Percentiles rank a stretch among this genome's conserved stretches.
Conservation (phyloP, 78 protist species). For the Neovahlkampfia damariscottae region DNA sequence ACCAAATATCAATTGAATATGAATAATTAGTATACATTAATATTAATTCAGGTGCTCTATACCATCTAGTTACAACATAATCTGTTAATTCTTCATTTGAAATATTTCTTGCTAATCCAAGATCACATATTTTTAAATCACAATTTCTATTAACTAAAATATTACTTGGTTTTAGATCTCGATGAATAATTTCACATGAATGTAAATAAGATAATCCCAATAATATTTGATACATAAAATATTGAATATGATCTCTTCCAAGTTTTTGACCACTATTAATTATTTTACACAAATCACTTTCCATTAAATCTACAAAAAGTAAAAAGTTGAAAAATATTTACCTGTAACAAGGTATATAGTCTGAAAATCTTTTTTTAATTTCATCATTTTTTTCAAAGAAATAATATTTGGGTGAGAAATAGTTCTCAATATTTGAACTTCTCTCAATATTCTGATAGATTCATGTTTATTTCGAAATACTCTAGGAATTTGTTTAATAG, state of each 20-base stretch:
- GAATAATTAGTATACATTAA: constrained; percentile 1
- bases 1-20: constrained; percentile 11
- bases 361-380: neutral
- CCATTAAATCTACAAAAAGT: constrained; percentile 86
- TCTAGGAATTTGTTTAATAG: constrained; percentile 84
- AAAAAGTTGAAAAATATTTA: constrained; percentile 25
- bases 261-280: constrained; percentile 73
- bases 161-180: constrained; percentile 43
- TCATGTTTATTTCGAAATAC: constrained; percentile 78
- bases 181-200: constrained; percentile 83
- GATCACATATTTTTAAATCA: constrained; percentile 72
- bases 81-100: constrained; percentile 19
- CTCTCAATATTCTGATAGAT: constrained; percentile 84
- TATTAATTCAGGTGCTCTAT: constrained; percentile 27
- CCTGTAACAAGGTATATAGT: neutral
- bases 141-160: constrained; percentile 88
- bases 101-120: constrained; percentile 42
- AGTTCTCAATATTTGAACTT: constrained; percentile 79
- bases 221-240: constrained; percentile 86
- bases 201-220: constrained; percentile 87
- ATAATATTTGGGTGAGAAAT: constrained; percentile 26
- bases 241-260: constrained; percentile 84
- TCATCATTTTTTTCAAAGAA: too few species aligned
- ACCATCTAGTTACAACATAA: constrained; percentile 27
- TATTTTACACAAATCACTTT: constrained; percentile 84